These are phyloP conservation scores for Colletotrichum graminicola DNA, from an alignment of 2,329 filamentous ascomycete species.

Conservation along the genomic window DNA sequence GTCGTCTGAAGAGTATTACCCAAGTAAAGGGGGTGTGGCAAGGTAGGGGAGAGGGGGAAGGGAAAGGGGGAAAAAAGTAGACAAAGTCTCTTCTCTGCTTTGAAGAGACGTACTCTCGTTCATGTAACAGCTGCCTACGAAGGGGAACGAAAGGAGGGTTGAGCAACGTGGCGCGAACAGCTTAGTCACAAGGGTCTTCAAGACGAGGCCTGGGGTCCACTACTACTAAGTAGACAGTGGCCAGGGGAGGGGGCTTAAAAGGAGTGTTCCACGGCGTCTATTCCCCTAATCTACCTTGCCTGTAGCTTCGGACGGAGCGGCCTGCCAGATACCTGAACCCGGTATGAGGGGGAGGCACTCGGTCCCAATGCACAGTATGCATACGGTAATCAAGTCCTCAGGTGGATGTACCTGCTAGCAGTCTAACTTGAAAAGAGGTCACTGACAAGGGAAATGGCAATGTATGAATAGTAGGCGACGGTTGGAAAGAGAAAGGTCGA, in stretches of 20 bases:
- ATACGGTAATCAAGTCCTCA: background rate
- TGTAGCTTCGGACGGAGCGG: background rate
- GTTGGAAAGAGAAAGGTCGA: too few species aligned
- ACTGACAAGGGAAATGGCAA: background rate
- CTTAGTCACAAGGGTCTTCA: constrained; percentile 28
- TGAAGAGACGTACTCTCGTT: constrained; percentile 33
- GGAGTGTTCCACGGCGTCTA: background rate
- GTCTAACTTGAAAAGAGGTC: background rate
- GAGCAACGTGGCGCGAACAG: constrained; percentile 37
- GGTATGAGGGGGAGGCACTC: background rate
- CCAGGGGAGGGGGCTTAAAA: background rate
- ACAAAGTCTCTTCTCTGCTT: constrained; percentile 5
- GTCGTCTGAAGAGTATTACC: constrained; percentile 42
- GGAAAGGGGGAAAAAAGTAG: constrained; percentile 3
- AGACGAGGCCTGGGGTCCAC: background rate
- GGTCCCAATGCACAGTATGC: background rate
- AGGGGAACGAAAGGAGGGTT: constrained; percentile 11
- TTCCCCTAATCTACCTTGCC: background rate
- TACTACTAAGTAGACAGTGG: constrained; percentile 2
- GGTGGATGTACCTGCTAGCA: background rate
- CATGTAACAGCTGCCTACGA: constrained; percentile 3
- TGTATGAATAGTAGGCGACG: background rate
- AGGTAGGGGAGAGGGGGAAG: background rate
- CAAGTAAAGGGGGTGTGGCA: constrained; percentile 21
- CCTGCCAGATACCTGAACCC: background rate